Evolutionary conservation across 805 yeast genomes (phyloP), one percentile per base, ranked within the genome.

Genomic region (Saccharomycopsis sp.): DNA sequence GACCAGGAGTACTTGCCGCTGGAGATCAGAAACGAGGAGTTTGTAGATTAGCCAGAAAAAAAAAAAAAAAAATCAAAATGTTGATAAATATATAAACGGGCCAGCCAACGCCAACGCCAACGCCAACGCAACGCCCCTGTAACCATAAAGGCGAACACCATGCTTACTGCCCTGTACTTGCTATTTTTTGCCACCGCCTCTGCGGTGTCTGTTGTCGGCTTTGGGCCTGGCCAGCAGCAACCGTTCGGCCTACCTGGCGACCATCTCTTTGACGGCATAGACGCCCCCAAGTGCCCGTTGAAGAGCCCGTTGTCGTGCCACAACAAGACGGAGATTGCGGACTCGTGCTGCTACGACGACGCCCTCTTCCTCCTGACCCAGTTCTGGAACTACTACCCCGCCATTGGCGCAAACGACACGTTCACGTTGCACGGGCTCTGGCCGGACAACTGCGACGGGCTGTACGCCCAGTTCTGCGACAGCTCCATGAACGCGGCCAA

Each of bases 401-500:
- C 85, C 1, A 65, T 76, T 37, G 94, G 94, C 4, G 82, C 84
- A 1, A 64, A 69, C 30, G 75, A 82, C 39, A 62, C 71, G 44
- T 86, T 82, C 62, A 85, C 95, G 1, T 60, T 82, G 27, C 95
- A 85, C 57, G 95, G 95, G 0, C 60, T 85, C 37, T 85, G 95
- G 95, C 86, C 89, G 15, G 95, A 85, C 58, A 72, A 73, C 50
- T 88, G 96, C 63, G 79, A 75, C 57, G 96, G 96, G 1, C 67
- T 80, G 2, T 88, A 69, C 61, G 75, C 74, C 38, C 94, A 83
- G 63, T 84, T 76, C 59, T 88, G 96, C 64, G 80, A 84, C 4
- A 40, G 37, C 16, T 35, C 43, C n/a, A 46, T 46, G 49, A 43
- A 46, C 29, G 39, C 42, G 18, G 26, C 31, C 7, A 46, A 46